Evolutionary conservation across 2,329 filamentous ascomycete genomes (phyloP).

Genomic region (Trichophyton schoenleinii): DNA sequence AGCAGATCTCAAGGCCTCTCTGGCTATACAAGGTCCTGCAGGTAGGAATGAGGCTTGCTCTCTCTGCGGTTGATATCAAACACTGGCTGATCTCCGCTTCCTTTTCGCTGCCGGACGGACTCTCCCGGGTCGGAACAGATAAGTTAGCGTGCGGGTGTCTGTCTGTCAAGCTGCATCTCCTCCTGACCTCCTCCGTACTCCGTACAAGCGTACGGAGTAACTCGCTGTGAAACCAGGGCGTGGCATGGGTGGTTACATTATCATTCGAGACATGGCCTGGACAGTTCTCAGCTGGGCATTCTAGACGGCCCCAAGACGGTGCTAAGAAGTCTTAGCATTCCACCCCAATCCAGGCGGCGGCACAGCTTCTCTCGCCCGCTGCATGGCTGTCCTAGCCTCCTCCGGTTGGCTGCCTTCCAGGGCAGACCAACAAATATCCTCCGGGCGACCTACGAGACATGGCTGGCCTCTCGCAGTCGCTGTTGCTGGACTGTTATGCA

Average conservation of each 20-base stretch:
- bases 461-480: neutral
- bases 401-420: neutral
- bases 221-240: neutral
- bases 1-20: neutral
- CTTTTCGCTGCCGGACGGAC: too few species aligned
- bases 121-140: too few species aligned
- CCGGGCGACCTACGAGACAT: neutral
- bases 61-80: too few species aligned
- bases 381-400: neutral
- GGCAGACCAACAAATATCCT: neutral
- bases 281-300: neutral
- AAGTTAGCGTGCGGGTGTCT: too few species aligned
- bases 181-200: too few species aligned
- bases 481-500: too few species aligned
- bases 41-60: too few species aligned
- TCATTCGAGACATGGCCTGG: neutral
- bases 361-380: neutral
- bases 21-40: too few species aligned
- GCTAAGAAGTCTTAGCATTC: neutral
- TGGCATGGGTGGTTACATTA: neutral
- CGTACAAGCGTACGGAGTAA: too few species aligned
- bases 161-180: too few species aligned
- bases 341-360: neutral
- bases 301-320: neutral
- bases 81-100: too few species aligned